These are phyloP conservation scores for Phragmites australis DNA, from an alignment of 176 grass and related monocot species.

Conservation along the genomic window DNA sequence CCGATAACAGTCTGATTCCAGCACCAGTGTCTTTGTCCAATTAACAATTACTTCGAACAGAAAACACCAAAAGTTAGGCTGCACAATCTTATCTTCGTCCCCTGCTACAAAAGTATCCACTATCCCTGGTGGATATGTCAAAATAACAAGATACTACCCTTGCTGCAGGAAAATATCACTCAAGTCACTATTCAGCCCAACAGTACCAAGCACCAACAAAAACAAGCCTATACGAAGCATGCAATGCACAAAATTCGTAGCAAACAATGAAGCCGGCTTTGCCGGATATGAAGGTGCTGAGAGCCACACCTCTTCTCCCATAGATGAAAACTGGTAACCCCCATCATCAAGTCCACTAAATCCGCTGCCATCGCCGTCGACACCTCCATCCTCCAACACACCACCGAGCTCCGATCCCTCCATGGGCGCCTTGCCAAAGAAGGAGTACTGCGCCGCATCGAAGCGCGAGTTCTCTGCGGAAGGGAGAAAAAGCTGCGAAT, in stretches of 20 bases:
- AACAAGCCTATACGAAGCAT: slow-evolving; percentile 21
- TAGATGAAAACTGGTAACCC: slow-evolving; percentile 60
- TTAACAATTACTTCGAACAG: background rate
- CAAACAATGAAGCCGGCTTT: background rate
- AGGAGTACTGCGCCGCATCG: slow-evolving; percentile 73
- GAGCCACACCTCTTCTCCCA: slow-evolving; percentile 64
- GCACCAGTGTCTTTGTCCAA: background rate
- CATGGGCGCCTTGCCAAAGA: slow-evolving; percentile 69
- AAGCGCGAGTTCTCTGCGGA: slow-evolving; percentile 58
- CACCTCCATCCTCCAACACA: slow-evolving; percentile 61
- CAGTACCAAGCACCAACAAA: slow-evolving; percentile 20
- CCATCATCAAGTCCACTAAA: slow-evolving; percentile 51
- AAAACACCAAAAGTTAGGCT: background rate
- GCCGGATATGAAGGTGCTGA: background rate
- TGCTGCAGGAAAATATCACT: background rate
- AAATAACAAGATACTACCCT: slow-evolving; percentile 7
- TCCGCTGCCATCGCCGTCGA: slow-evolving; percentile 33
- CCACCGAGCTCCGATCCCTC: slow-evolving; percentile 66
- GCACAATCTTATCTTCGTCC: background rate
- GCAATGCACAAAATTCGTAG: slow-evolving; percentile 20
- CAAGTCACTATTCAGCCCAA: slow-evolving; percentile 16
- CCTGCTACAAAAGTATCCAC: background rate
- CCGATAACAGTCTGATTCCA: background rate
- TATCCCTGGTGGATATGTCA: background rate
- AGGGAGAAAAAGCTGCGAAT: slow-evolving; percentile 8